Evolutionary conservation across 2,329 filamentous ascomycete species (phyloP), one percentile per base, ranked within the genome.

Genomic region (Xylaria sp.): DNA sequence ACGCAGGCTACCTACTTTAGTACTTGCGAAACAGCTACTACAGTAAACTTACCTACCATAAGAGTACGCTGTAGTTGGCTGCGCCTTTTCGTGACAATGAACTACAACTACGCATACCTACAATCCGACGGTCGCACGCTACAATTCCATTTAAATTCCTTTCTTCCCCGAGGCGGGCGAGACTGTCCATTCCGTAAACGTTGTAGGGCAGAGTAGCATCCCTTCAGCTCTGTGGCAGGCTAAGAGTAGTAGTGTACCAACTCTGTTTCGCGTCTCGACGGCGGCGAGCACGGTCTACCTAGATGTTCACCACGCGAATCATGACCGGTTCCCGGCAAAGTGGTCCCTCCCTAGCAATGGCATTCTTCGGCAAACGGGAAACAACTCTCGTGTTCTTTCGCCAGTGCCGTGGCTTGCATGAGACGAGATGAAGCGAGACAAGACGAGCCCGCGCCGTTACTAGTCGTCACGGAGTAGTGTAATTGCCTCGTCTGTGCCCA

Each of bases 321-420:
- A 54, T 38, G n/a, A n/a, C n/a, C n/a, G 38, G 43, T 60, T 60
- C 51, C 50, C 63, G 56, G 60, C 56, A 63, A 38, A 37, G 28
- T 46, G 59, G 60, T 61, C 25, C 37, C 42, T 60, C 55, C 63
- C 59, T 57, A 45, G 14, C 53, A 49, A 47, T 52, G 51, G 14
- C 53, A 49, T 52, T 52, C n/a, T 25, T 57, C 42, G 59, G 53
- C 19, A 53, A n/a, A 49, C 38, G 23, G 35, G 28, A 31, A 31
- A 31, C 28, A 9, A 31, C 43, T 46, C 56, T 51, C 12, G 51
- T 56, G 55, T 60, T 63, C 37, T 63, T n/a, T n/a, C 45, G 37
- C 40, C 28, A 40, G 52, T 25, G 8, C 19, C 52, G 61, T 60
- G 61, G 57, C 57, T 60, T 63, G 61, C 61, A 60, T 60, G 40